A percentile compares a stretch with the other conserved stretches of the same genome.
Conservation (phyloP, 106 monocot species). For the Gastrodia elata region DNA sequence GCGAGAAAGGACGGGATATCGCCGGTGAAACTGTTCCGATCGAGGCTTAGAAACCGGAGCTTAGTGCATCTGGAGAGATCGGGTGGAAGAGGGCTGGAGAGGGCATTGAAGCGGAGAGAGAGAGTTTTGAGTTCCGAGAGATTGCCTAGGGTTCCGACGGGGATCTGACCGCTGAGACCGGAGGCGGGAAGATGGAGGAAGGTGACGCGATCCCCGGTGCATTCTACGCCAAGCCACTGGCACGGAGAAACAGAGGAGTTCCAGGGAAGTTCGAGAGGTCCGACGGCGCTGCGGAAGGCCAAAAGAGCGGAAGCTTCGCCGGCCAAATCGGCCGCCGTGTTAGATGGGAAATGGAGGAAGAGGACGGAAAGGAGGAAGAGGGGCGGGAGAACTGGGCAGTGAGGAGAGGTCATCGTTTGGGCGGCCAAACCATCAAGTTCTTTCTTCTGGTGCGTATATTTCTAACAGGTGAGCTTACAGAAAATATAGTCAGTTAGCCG, state of each 20-base stretch:
- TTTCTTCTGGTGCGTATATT: too few species aligned
- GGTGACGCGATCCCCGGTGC: constrained; percentile 19
- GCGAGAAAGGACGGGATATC: constrained; percentile 16
- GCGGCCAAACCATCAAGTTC: neutral
- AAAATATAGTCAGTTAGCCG: too few species aligned
- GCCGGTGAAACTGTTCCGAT: constrained; percentile 28
- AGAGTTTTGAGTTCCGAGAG: constrained; percentile 31
- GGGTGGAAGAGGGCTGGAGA: constrained; percentile 28
- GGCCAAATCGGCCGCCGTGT: constrained; percentile 11
- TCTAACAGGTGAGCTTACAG: too few species aligned
- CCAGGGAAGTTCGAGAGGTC: constrained; percentile 16
- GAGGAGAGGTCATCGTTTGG: neutral
- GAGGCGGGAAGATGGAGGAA: constrained; percentile 33
- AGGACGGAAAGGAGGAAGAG: constrained; percentile 13
- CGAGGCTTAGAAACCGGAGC: constrained; percentile 36
- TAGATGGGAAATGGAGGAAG: neutral
- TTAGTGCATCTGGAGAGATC: constrained; percentile 12
- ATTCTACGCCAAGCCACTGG: constrained; percentile 27
- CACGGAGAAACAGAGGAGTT: constrained; percentile 24
- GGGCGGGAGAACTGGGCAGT: constrained; percentile 6
- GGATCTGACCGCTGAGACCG: constrained; percentile 33
- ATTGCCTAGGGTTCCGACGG: constrained; percentile 14
- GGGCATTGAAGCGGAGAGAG: constrained; percentile 32
- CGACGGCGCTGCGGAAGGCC: constrained; percentile 29
- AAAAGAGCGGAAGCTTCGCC: constrained; percentile 22